These are phyloP conservation scores for Hygrocybe punicea DNA, from an alignment of 768 basidiomycete genomes.

Conservation along the genomic window DNA sequence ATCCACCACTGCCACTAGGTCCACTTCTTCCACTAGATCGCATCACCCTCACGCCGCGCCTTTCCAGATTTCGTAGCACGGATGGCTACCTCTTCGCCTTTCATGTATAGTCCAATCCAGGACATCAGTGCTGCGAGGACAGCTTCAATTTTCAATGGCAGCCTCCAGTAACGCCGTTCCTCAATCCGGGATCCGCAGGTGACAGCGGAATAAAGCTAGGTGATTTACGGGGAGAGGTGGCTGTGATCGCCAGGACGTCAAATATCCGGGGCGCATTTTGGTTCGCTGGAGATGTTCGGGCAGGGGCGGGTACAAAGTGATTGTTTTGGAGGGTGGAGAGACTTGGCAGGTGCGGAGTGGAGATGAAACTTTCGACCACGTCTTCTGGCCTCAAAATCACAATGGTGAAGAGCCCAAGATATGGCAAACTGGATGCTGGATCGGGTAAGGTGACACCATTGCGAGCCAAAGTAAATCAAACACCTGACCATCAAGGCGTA, in stretches of 20 bases:
- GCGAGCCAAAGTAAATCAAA: conserved; percentile 4
- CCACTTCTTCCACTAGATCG: too few relatives aligned
- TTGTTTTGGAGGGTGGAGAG: conserved; percentile 10
- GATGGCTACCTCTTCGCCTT: neutral
- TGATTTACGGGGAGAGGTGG: neutral
- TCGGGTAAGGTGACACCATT: conserved; percentile 4
- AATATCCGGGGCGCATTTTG: conserved; percentile 11
- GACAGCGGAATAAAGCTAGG: neutral
- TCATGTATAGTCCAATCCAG: neutral
- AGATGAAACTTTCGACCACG: neutral
- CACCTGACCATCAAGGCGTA: conserved; percentile 2
- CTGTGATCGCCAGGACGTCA: conserved; percentile 3
- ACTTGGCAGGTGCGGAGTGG: conserved; percentile 7
- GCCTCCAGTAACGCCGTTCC: neutral
- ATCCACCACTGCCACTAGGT: too few relatives aligned
- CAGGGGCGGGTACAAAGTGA: conserved; percentile 5
- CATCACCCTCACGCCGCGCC: neutral
- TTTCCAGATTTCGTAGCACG: neutral
- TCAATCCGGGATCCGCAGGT: neutral
- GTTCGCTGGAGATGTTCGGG: conserved; percentile 2
- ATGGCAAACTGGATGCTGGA: conserved; percentile 9
- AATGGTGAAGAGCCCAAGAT: conserved; percentile 9
- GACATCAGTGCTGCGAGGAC: conserved; percentile 4
- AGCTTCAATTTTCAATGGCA: neutral
- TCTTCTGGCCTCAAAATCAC: conserved; percentile 8